Percentiles rank a stretch among this genome's conserved stretches.
Evolutionary conservation across 176 grass and related monocot genomes (phyloP).

Genomic region (Triticum dicoccoides): DNA sequence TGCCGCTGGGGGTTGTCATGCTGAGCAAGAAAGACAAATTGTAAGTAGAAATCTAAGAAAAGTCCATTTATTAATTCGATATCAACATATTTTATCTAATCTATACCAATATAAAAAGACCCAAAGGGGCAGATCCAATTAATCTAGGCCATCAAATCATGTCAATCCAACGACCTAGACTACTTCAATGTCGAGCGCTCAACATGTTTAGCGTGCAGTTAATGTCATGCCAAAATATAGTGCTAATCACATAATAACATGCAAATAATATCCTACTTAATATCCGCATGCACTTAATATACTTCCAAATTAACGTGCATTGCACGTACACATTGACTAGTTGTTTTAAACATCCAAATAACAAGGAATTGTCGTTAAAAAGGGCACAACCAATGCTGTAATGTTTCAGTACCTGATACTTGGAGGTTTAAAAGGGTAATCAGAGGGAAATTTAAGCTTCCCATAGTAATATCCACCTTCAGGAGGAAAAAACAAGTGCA

Average conservation of each 20-base stretch:
- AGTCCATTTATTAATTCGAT: background rate
- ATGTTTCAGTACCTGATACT: slow-evolving; percentile 72
- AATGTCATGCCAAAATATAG: no score
- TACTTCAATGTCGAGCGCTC: no score
- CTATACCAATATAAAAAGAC: no score
- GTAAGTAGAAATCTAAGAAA: slow-evolving; percentile 17
- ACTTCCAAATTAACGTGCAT: no score
- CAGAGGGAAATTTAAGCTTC: slow-evolving; percentile 93
- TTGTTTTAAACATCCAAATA: background rate
- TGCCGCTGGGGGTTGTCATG: slow-evolving; percentile 94
- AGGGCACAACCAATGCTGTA: background rate
- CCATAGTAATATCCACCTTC: slow-evolving; percentile 98
- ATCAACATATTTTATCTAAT: background rate
- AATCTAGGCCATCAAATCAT: no score
- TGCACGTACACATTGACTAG: no score
- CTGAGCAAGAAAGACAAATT: slow-evolving; percentile 45
- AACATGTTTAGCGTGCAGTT: no score
- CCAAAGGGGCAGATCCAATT: no score
- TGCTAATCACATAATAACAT: no score
- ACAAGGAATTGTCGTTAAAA: background rate
- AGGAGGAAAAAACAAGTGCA: background rate
- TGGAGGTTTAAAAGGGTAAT: slow-evolving; percentile 96
- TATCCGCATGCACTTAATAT: no score
- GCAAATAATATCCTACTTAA: no score
- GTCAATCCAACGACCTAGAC: no score